Conservation (phyloP, 2,329 filamentous ascomycete species). For the Didymellaceae sp. region DNA sequence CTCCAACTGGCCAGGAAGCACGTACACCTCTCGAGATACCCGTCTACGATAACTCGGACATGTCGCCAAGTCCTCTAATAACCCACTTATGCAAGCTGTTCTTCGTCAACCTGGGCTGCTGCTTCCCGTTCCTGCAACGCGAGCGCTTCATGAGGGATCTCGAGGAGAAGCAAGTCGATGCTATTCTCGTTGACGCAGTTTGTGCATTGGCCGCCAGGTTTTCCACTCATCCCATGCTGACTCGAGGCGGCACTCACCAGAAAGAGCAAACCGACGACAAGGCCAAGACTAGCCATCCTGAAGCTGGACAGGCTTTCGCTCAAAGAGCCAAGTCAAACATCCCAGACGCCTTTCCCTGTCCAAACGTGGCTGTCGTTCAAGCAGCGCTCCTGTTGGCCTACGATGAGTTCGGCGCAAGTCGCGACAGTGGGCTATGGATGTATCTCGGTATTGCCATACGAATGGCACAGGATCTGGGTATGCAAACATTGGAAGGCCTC, state of each 20-base stretch:
- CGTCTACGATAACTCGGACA: conserved; percentile 76
- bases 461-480: conserved; percentile 78
- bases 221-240: conserved; percentile 65
- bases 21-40: conserved; percentile 59
- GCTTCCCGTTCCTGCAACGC: conserved; percentile 80
- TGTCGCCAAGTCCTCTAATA: conserved; percentile 76
- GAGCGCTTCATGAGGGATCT: conserved; percentile 76
- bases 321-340: conserved; percentile 83
- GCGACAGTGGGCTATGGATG: conserved; percentile 93
- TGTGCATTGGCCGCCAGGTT: conserved; percentile 84
- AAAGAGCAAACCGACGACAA: conserved; percentile 29
- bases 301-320: conserved; percentile 79
- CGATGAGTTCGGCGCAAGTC: conserved; percentile 85
- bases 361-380: conserved; percentile 82
- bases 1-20: conserved; percentile 45
- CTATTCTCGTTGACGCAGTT: conserved; percentile 85
- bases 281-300: conserved; percentile 56
- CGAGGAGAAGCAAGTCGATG: conserved; percentile 79
- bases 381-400: conserved; percentile 85
- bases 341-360: conserved; percentile 81
- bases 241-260: conserved; percentile 56
- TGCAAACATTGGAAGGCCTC: conserved; percentile 82
- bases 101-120: conserved; percentile 82
- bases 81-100: conserved; percentile 79
- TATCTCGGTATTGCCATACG: conserved; percentile 87